Evolutionary conservation across 2,329 filamentous ascomycete species (phyloP), one percentile per base, ranked within the genome.

Genomic region (Monosporascus sp.): DNA sequence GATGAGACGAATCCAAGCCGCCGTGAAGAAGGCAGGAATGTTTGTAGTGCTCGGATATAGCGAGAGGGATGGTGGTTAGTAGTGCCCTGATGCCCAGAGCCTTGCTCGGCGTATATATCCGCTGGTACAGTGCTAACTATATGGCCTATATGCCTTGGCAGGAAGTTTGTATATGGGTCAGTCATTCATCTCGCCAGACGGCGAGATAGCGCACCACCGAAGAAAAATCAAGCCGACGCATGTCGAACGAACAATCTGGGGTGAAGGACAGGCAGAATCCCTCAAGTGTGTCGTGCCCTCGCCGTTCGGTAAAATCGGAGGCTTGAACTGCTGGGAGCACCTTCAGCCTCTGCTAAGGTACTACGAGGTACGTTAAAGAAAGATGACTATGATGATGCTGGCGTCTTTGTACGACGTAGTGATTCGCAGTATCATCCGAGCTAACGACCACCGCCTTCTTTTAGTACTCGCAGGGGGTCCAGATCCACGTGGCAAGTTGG

Each of bases 311-410:
- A 75, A 75, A 3, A 70, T 83, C 5, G 80, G 80, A 0, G 75
- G 74, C 4, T 67, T 83, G 25, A 80, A 79, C 58, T 82, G 79
- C 66, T 82, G 77, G 77, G 78, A 82, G 60, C 77, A 84, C 55
- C 76, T 79, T 63, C 80, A 79, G 63, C 79, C 74, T 6, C 75
- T 78, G 62, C 69, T 75, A 59, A 63, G 66, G 41, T 68, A 69
- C 55, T 68, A 69, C 53, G 66, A 68, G 31, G 31, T 35, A 35
- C 14, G 31, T 14, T 35, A 35, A 11, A 35, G 11, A 6, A 35
- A 35, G 11, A 35, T 11, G 31, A 14, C 11, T 35, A 35, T 35
- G 31, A 5, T 31, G 27, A 35, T 35, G 4, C 31, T 14, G 31
- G 14, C 31, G 11, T 5, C 31, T 35, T 14, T 5, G 31, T 14